Conservation (phyloP, 1,284 basidiomycete species). For the Trichosporon coremiiforme region DNA sequence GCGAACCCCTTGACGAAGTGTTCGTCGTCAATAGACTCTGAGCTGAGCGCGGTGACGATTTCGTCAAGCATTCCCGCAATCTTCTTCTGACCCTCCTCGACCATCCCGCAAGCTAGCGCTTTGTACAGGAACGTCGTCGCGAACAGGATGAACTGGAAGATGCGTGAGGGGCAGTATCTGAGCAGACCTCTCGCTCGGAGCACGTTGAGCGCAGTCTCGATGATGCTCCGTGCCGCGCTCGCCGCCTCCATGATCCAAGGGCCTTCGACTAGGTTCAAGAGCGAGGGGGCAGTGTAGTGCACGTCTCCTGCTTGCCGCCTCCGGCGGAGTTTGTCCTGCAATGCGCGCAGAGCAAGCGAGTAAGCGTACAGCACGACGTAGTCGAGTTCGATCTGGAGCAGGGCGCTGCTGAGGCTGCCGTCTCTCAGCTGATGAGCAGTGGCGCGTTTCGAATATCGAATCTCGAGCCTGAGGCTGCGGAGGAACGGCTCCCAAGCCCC, state of each 20-base stretch:
- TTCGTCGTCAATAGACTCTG: constrained; percentile 24
- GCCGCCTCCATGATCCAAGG: constrained; percentile 29
- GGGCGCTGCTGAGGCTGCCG: constrained; percentile 20
- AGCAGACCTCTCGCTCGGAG: constrained; percentile 21
- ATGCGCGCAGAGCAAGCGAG: constrained; percentile 22
- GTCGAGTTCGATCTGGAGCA: constrained; percentile 26
- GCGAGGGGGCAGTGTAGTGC: constrained; percentile 25
- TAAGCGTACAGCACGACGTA: constrained; percentile 28
- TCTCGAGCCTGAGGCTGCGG: neutral
- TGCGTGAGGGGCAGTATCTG: constrained; percentile 22
- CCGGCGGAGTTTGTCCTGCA: constrained; percentile 26
- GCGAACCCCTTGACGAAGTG: constrained; percentile 28
- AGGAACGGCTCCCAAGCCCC: neutral
- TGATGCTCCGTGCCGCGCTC: neutral
- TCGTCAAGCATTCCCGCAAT: neutral
- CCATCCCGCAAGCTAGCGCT: neutral
- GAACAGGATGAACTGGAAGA: constrained; percentile 28
- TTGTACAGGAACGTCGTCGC: constrained; percentile 31
- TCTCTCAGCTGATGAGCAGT: constrained; percentile 17
- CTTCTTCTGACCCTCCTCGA: neutral
- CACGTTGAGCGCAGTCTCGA: neutral
- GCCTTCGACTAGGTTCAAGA: constrained; percentile 28
- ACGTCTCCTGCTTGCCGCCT: constrained; percentile 20
- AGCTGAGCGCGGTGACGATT: neutral
- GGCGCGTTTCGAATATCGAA: neutral